A percentile compares a stretch with the other conserved stretches of the same genome.
phyloP scores from a whole-genome alignment of 2,329 filamentous ascomycete genomes.

The Colletotrichum sp. region DNA sequence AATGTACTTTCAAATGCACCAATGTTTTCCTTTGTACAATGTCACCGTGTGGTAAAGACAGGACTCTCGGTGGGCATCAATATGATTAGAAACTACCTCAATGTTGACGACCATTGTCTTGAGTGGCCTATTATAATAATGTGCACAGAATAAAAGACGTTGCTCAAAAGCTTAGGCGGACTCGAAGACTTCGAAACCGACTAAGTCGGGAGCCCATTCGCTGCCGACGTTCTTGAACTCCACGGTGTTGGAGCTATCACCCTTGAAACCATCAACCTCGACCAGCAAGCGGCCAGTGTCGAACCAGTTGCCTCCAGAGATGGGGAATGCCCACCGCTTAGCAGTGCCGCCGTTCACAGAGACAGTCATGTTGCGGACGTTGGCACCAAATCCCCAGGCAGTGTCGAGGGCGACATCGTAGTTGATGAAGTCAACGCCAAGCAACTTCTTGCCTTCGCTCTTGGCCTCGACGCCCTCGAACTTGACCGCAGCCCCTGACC shows the following conservation, averaged over 20 bases:
- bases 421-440: conserved; percentile 57
- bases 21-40: not conserved
- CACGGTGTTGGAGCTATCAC: conserved; percentile 40
- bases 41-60: not conserved
- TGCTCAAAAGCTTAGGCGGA: not conserved
- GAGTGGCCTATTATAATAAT: not conserved
- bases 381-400: conserved; percentile 42
- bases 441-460: conserved; percentile 37
- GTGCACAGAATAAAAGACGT: not conserved
- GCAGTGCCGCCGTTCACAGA: conserved; percentile 45
- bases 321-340: conserved; percentile 53
- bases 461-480: conserved; percentile 36
- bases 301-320: conserved; percentile 55
- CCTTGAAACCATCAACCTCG: conserved; percentile 49
- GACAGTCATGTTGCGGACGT: conserved; percentile 55
- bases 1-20: not conserved
- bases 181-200: conserved; percentile 39
- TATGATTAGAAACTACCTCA: not conserved
- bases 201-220: conserved; percentile 44
- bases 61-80: not conserved
- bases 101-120: not conserved
- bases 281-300: conserved; percentile 50
- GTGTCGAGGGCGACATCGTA: conserved; percentile 48
- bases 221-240: conserved; percentile 29
- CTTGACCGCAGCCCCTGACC: conserved; percentile 34